Conservation (phyloP, 768 basidiomycete species). For the Xanthoconium purpureum region DNA sequence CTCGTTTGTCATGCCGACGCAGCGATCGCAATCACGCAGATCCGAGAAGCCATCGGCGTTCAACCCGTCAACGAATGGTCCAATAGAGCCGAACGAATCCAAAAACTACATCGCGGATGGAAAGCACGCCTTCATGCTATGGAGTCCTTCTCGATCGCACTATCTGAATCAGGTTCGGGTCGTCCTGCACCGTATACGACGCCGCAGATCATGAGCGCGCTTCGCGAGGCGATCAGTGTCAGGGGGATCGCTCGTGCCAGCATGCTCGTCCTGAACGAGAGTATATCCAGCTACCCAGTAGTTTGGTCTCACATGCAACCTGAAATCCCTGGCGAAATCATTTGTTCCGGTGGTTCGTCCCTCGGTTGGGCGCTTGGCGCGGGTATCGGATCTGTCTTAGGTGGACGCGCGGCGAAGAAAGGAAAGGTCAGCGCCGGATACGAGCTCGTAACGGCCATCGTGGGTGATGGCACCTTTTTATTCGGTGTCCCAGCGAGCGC, state of each 20-base stretch:
- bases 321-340: slow-evolving; percentile 45
- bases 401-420: slow-evolving; percentile 29
- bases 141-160: slow-evolving; percentile 29
- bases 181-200: slow-evolving; percentile 31
- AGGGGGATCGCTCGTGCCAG: slow-evolving; percentile 35
- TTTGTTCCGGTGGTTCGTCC: slow-evolving; percentile 61
- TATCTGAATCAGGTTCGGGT: slow-evolving; percentile 14
- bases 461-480: slow-evolving; percentile 69
- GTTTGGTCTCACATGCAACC: slow-evolving; percentile 61
- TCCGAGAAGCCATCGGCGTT: slow-evolving; percentile 30
- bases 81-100: slow-evolving; percentile 16
- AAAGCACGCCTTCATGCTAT: slow-evolving; percentile 24
- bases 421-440: slow-evolving; percentile 28
- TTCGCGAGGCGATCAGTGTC: slow-evolving; percentile 41
- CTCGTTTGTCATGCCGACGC: slow-evolving; percentile 58
- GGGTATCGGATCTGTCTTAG: slow-evolving; percentile 56
- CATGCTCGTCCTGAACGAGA: slow-evolving; percentile 59
- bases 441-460: slow-evolving; percentile 57
- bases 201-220: slow-evolving; percentile 47
- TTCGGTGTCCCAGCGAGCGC: slow-evolving; percentile 64
- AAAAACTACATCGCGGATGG: slow-evolving; percentile 27
- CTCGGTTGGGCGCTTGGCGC: slow-evolving; percentile 70
- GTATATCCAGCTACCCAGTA: slow-evolving; percentile 51
- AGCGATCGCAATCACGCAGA: slow-evolving; percentile 47
- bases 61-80: slow-evolving; percentile 9